Conservation (phyloP, 208 protist genomes). For the Acanthamoeba healyi region DNA sequence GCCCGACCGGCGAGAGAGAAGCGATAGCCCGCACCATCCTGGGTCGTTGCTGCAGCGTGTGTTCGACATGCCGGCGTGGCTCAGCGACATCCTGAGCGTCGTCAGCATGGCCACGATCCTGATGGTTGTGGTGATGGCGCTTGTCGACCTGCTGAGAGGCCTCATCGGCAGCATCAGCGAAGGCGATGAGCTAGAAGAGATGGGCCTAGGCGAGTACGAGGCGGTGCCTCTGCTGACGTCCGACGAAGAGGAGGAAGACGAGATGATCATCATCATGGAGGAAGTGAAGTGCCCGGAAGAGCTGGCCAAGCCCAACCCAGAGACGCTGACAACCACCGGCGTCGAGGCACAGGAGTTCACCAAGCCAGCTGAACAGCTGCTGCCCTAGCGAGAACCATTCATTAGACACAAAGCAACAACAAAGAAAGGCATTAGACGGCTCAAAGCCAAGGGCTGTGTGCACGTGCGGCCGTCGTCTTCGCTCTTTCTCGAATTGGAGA, state of each 20-base stretch:
- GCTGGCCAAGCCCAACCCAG: neutral
- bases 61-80: neutral
- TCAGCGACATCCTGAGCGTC: neutral
- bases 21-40: no score
- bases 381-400: no score
- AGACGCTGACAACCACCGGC: neutral
- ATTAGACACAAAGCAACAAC: no score
- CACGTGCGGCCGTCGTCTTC: no score
- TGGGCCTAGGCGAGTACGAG: neutral
- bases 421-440: no score
- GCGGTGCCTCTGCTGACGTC: neutral
- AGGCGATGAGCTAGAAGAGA: neutral
- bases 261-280: neutral
- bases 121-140: neutral
- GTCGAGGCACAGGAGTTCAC: no score
- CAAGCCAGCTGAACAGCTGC: no score
- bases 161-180: neutral
- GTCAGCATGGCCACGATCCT: neutral
- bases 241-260: neutral
- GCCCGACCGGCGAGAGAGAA: no score
- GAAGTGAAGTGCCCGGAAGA: neutral
- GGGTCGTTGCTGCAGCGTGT: neutral
- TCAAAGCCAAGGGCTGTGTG: no score
- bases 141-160: neutral
- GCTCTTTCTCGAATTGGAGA: no score